These are phyloP conservation scores for Fraxinus ornus DNA, from an alignment of 305 asterid species.

Conservation along the genomic window DNA sequence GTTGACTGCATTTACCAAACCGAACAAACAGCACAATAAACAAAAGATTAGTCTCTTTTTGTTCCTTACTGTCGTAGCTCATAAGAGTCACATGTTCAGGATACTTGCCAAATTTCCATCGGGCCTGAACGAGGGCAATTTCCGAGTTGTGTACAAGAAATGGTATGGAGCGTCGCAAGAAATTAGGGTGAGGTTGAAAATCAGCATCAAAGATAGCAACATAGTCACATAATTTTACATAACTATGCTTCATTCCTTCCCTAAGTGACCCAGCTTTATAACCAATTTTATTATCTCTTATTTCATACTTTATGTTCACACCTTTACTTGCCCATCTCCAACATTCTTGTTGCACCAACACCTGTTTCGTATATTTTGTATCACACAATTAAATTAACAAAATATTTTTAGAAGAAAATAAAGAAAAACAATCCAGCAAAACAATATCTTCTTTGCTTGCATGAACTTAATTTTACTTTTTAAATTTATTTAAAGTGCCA, in stretches of 20 bases:
- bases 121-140: neutral
- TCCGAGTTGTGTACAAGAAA: neutral
- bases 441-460: neutral
- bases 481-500: neutral
- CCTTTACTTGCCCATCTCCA: neutral
- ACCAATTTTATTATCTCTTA: neutral
- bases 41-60: neutral
- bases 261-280: neutral
- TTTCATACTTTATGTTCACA: neutral
- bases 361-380: neutral
- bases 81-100: neutral
- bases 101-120: slow-evolving; percentile 51
- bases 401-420: neutral
- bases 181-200: neutral
- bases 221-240: neutral
- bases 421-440: neutral
- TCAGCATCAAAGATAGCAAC: neutral
- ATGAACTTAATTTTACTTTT: neutral
- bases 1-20: neutral
- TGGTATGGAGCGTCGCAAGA: neutral
- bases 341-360: neutral
- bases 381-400: neutral
- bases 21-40: neutral
- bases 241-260: neutral
- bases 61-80: neutral